Evolutionary conservation across 169 alveolate genomes (phyloP), one percentile per base, ranked within the genome.

Genomic region (Cryptosporidium andersoni): DNA sequence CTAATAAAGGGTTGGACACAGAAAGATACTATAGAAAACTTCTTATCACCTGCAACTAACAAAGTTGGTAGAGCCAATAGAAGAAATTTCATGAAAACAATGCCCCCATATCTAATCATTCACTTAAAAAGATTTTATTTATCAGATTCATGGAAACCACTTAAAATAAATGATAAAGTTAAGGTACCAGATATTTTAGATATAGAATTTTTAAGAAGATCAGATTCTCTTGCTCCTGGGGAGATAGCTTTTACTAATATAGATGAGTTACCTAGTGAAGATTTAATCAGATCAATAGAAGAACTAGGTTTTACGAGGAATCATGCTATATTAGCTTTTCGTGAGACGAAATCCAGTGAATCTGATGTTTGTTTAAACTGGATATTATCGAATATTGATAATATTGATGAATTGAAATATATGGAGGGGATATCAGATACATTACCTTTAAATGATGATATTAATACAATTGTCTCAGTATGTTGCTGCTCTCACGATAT

Each of bases 121-220:
- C 88, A 89, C 45, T 51, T 90, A 67, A 68, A 90, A 14, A 67
- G 93, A 34, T 90, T 90, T 34, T 91, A 88, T 80, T 68, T 91
- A 65, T 60, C 88, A 53, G 88, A 82, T 58, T 91, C 91, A 68
- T 88, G 92, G 89, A 89, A 89, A 52, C 81, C 80, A 52, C 80
- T 62, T 53, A 93, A 93, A 80, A 89, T 81, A 51, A 67, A 25
- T 3, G 65, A 81, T 1, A 89, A 90, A 36, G 82, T 82, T 60
- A 85, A 89, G 55, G 94, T 91, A 4, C 67, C 92, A 62, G 80
- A 64, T 62, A 82, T 90, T 36, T 90, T 91, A 53, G 89, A 90
- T 60, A 80, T 89, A 48, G 92, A 85, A 40, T 43, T 64, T 51
- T 82, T 88, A 62, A 74, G 88, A 48, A 66, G 88, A 39, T 63